Percentiles rank a stretch among this genome's conserved stretches.
phyloP scores from a whole-genome alignment of 148 eudicot species.

The Vaccinium darrowii region DNA sequence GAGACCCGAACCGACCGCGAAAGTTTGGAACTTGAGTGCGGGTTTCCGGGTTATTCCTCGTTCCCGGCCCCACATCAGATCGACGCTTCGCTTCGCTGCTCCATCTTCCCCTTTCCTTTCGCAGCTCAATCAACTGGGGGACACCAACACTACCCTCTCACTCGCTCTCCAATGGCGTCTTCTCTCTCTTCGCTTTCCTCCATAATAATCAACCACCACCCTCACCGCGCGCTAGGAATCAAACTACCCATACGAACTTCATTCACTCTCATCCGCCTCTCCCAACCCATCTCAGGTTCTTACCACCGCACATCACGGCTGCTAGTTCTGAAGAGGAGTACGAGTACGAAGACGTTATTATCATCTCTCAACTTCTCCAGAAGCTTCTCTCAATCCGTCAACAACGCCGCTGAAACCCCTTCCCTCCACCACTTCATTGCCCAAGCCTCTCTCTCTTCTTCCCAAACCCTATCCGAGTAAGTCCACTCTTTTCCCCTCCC shows the following conservation, averaged over 20 bases:
- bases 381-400: constrained; percentile 32
- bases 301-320: constrained; percentile 25
- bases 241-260: constrained; percentile 25
- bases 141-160: too few species aligned
- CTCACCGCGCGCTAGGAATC: constrained; percentile 33
- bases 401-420: constrained; percentile 21
- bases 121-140: too few species aligned
- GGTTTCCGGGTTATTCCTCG: too few species aligned
- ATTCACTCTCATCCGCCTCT: constrained; percentile 18
- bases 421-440: constrained; percentile 51
- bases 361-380: constrained; percentile 30
- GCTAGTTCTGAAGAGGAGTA: not conserved
- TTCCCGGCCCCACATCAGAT: too few species aligned
- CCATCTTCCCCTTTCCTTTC: too few species aligned
- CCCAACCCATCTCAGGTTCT: constrained; percentile 20
- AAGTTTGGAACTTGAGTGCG: too few species aligned
- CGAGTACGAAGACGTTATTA: constrained; percentile 13
- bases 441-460: constrained; percentile 39
- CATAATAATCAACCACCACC: constrained; percentile 26
- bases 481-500: constrained; percentile 8
- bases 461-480: constrained; percentile 42
- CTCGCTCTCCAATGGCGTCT: not conserved
- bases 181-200: constrained; percentile 26
- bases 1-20: too few species aligned
- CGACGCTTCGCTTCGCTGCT: too few species aligned